Evolutionary conservation across 176 grass and related monocot species (phyloP).

Genomic region (Oryza glaberrima): DNA sequence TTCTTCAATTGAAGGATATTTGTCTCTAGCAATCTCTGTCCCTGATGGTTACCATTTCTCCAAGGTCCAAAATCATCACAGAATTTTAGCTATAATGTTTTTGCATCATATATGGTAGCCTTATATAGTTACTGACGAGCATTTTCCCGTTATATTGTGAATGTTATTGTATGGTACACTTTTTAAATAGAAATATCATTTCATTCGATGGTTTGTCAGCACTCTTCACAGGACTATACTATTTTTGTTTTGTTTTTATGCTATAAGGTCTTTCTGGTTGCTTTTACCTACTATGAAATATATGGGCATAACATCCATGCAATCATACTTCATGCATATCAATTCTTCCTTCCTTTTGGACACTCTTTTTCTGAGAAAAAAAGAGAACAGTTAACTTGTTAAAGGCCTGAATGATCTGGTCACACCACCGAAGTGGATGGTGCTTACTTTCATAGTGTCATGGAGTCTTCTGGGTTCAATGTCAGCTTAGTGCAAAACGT

Average conservation of each 20-base stretch:
- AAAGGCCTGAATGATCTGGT: neutral
- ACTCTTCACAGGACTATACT: neutral
- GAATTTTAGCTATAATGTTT: constrained; percentile 28
- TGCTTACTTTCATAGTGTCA: neutral
- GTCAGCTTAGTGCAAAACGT: neutral
- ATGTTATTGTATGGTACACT: neutral
- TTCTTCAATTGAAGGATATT: constrained; percentile 73
- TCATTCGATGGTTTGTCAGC: neutral
- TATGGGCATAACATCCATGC: neutral
- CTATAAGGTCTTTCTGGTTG: neutral
- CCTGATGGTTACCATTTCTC: constrained; percentile 98
- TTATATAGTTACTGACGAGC: neutral
- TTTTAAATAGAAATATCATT: constrained; percentile 3
- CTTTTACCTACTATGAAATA: neutral
- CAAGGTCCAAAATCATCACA: constrained; percentile 61
- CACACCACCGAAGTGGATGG: neutral
- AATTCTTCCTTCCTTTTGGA: neutral
- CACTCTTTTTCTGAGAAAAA: neutral
- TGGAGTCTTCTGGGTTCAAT: constrained; percentile 4
- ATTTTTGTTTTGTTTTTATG: constrained; percentile 7
- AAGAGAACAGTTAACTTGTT: neutral
- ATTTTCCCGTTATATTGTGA: constrained; percentile 7
- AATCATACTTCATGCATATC: neutral
- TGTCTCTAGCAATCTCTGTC: constrained; percentile 77
- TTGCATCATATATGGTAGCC: constrained; percentile 16